Base-by-base conservation (phyloP, 768 basidiomycete species). In the Psilocybe sp. region DNA sequence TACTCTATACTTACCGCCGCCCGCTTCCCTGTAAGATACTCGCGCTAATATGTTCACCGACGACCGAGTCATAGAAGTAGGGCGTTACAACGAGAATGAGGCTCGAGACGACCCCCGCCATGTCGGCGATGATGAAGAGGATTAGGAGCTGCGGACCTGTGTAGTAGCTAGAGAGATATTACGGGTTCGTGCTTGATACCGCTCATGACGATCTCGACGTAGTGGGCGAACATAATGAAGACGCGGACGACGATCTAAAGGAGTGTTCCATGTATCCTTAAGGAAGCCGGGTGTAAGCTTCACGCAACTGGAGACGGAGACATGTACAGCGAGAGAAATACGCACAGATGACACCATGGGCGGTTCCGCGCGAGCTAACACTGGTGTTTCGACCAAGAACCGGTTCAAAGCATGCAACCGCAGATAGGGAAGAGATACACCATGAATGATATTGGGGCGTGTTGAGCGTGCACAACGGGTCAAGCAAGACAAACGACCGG, bases 1-100 rank as follows among this genome's bases (percentile, higher is more conserved):
- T 41, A 51, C 44, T 59, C 81, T 80, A 87, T 33, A 85, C 85
- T 85, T 84, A 85, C 63, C 85, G 65, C 85, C 85, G 86, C 6
- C 79, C 78, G 18, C 69, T 65, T 20, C 64, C 60, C 10, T 59
- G 54, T 37, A 76, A 48, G 35, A 78, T 67, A 51, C 67, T 67
- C 5, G 79, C 60, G n/a, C 80, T 72, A 42, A 86, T 75, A 57
- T 81, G 81, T n/a, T 79, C 69, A n/a, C 82, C 82, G 49, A 85
- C 69, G 59, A 84, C 84, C 2, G 73, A 80, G 60, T 86, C 85
- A 62, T 85, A 69, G 51, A 86, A 66, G 52, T 63, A 68, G 6
- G 66, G 66, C 44, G 61, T 40, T 2, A 62, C 60, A 40, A n/a
- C n/a, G n/a, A n/a, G n/a, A n/a, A 68, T 65, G 13, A 66, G 50